Evolutionary conservation across 768 basidiomycete species (phyloP).

Genomic region (Zangia roseola): DNA sequence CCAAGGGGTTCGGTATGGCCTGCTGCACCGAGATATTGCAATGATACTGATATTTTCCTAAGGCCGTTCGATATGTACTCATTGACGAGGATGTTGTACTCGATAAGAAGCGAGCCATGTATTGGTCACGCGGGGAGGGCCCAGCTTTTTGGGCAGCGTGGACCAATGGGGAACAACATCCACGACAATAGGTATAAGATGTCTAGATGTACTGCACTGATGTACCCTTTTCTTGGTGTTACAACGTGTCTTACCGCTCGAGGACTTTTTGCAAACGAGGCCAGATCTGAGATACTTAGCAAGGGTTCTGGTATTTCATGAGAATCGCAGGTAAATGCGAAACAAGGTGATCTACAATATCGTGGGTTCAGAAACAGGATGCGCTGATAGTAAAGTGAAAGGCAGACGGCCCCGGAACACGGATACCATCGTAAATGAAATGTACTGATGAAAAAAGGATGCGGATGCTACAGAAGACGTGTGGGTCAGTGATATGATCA

Average conservation of each 20-base stretch:
- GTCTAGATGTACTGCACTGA: conserved; percentile 6
- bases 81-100: conserved; percentile 71
- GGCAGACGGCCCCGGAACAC: background rate
- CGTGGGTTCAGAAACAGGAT: conserved; percentile 5
- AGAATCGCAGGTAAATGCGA: conserved; percentile 27
- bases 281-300: background rate
- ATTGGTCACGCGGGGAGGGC: conserved; percentile 71
- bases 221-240: background rate
- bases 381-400: conserved; percentile 11
- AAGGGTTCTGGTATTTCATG: conserved; percentile 27
- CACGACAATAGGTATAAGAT: conserved; percentile 9
- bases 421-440: conserved; percentile 7
- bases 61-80: conserved; percentile 81
- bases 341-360: conserved; percentile 32
- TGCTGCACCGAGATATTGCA: background rate
- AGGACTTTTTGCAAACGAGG: no score
- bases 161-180: conserved; percentile 59
- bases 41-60: conserved; percentile 30
- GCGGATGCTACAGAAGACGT: conserved; percentile 5
- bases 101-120: conserved; percentile 60
- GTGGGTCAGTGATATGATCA: conserved; percentile 12
- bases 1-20: conserved; percentile 63
- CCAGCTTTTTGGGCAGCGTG: conserved; percentile 75
- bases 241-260: no score
- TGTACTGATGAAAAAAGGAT: conserved; percentile 9